Evolutionary conservation across 176 grass and related monocot species (phyloP).

Genomic region (Phyllostachys edulis): DNA sequence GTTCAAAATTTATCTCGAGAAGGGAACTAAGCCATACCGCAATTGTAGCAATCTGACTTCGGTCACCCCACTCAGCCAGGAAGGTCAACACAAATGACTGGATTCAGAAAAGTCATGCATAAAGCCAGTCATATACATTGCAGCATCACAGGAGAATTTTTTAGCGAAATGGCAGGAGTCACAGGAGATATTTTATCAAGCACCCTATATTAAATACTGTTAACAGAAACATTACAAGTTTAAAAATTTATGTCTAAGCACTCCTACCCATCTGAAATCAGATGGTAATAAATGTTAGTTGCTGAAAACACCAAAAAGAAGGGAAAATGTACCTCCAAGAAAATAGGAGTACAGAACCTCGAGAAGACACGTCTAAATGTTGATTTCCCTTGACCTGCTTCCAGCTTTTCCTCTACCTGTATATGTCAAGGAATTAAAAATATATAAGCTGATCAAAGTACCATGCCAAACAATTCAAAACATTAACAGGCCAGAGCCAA

Average conservation of each 20-base stretch:
- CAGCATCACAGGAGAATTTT: background rate
- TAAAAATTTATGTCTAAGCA: background rate
- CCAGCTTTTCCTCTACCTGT: constrained; percentile 95
- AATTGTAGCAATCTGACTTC: constrained; percentile 96
- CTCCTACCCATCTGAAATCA: background rate
- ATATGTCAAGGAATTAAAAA: background rate
- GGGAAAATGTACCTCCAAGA: constrained; percentile 63
- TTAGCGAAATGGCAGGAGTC: background rate
- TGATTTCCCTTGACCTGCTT: constrained; percentile 84
- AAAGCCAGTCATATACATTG: background rate
- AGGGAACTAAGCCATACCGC: constrained; percentile 47
- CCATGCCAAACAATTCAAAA: background rate
- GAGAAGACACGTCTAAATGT: constrained; percentile 74
- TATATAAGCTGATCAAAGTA: background rate
- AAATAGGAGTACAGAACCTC: constrained; percentile 96
- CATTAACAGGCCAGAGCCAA: background rate
- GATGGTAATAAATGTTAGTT: background rate
- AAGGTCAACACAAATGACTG: constrained; percentile 99
- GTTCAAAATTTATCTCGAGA: background rate
- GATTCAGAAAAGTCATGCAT: background rate
- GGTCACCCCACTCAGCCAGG: constrained; percentile 95
- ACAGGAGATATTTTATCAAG: background rate
- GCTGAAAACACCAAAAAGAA: background rate
- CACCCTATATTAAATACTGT: background rate
- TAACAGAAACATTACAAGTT: background rate